Base-by-base conservation (phyloP, 495 filamentous ascomycete genomes). In the Daldinia loculata region DNA sequence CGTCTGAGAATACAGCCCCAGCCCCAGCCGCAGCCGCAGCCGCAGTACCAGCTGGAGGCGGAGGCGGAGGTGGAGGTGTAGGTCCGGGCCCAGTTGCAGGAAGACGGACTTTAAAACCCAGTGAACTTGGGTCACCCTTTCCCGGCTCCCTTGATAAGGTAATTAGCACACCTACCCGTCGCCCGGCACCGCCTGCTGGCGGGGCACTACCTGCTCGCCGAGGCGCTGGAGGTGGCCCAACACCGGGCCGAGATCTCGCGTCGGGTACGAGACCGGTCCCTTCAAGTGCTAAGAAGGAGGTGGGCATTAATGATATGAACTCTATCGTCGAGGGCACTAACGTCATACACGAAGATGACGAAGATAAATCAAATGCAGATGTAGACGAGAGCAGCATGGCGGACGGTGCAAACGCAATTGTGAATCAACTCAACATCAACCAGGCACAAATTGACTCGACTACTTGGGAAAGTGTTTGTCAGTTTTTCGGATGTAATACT, bases 281-380 rank as follows among this genome's bases (percentile, higher is more conserved):
- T 36, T 1, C 34, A 14, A 14, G 34, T 4, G 34, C 2, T 14
- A 12, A 12, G 0, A 11, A 3, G 9, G 12, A 12, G 11, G 34
- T 14, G 12, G 34, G 14, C 14, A 3, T 5, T 36, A 14, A 36
- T 8, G 27, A 30, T 55, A 30, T 63, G n/a, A 34, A 34, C 32
- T 34, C 32, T 34, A 9, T 34, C 32, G 38, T 4, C 71, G 82
- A 14, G 72, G 74, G 39, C 82, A 4, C 12, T n/a, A 30, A 17
- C 6, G 15, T 32, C 15, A 7, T 32, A 8, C 22, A 2, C 12
- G 51, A 55, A 7, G 27, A 55, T 8, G 26, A 17, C 5, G 50
- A 27, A 52, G 24, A 15, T n/a, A 29, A 29, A 1, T 15, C 34
- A 36, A 1, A 4, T 1, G 9, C 0, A 14, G 12, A 48, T 2